Evolutionary conservation across 192 early-diverging fungal genomes (phyloP).

Genomic region (Gryganskiella cystojenkinii): DNA sequence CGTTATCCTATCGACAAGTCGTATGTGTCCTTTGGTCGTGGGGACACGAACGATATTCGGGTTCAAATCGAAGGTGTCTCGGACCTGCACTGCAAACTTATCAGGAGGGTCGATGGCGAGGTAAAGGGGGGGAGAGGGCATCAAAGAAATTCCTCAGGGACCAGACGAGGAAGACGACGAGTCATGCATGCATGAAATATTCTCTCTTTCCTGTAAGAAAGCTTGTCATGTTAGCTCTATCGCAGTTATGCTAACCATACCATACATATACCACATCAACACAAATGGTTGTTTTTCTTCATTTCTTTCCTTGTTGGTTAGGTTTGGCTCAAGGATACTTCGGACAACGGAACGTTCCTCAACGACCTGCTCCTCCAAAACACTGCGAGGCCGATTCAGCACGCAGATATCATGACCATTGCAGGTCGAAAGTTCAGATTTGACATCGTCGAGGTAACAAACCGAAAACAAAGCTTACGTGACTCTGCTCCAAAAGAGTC

Average conservation of each 20-base stretch:
- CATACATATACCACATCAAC: too few species aligned
- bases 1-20: constrained; percentile 50
- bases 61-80: constrained; percentile 40
- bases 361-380: constrained; percentile 42
- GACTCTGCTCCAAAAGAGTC: too few species aligned
- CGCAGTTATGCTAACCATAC: neutral
- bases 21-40: constrained; percentile 39
- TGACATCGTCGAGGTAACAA: constrained; percentile 21
- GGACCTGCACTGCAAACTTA: constrained; percentile 40
- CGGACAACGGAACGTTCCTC: constrained; percentile 31
- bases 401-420: constrained; percentile 38
- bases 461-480: too few species aligned
- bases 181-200: too few species aligned
- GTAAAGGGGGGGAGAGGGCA: constrained; percentile 14
- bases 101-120: constrained; percentile 42
- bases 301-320: constrained; percentile 6
- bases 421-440: constrained; percentile 45
- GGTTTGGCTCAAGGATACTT: constrained; percentile 45
- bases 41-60: constrained; percentile 23
- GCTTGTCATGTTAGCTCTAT: too few species aligned
- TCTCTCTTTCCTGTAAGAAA: too few species aligned
- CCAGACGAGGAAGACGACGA: too few species aligned
- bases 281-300: neutral
- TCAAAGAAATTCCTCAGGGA: too few species aligned
- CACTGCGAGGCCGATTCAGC: constrained; percentile 28